Conservation (phyloP, 306 rosid genomes). For the Dicorynia guianensis region DNA sequence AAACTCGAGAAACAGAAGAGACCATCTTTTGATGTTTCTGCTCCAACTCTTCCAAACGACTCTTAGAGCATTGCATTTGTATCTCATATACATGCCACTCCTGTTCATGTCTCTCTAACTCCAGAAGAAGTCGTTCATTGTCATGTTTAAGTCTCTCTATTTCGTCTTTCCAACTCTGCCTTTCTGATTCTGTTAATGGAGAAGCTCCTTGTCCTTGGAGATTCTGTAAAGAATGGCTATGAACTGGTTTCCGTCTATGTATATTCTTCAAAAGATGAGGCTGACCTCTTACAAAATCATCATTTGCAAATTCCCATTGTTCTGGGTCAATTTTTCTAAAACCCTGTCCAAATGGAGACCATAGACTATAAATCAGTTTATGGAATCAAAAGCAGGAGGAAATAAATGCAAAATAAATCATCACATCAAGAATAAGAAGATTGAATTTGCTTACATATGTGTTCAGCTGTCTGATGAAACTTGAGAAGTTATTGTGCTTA, state of each 20-base stretch:
- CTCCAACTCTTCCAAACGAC: constrained; percentile 58
- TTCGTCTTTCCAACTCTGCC: constrained; percentile 55
- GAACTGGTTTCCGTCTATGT: constrained; percentile 82
- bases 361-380: constrained; percentile 28
- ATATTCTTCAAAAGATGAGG: constrained; percentile 82
- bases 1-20: constrained; percentile 55
- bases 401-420: neutral
- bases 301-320: constrained; percentile 90
- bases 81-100: constrained; percentile 52
- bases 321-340: constrained; percentile 82
- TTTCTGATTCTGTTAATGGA: constrained; percentile 59
- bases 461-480: constrained; percentile 92
- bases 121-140: constrained; percentile 55
- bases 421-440: constrained; percentile 21
- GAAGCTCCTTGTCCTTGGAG: constrained; percentile 57
- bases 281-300: constrained; percentile 76
- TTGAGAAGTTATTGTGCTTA: constrained; percentile 91
- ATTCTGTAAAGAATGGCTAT: constrained; percentile 84
- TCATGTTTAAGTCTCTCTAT: constrained; percentile 67
- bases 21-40: constrained; percentile 57
- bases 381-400: constrained; percentile 17
- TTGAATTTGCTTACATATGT: constrained; percentile 75
- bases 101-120: constrained; percentile 58
- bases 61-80: constrained; percentile 48
- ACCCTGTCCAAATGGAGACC: constrained; percentile 61